Base-by-base conservation (phyloP, 2,329 filamentous ascomycete genomes). In the Metarhizium sp. region DNA sequence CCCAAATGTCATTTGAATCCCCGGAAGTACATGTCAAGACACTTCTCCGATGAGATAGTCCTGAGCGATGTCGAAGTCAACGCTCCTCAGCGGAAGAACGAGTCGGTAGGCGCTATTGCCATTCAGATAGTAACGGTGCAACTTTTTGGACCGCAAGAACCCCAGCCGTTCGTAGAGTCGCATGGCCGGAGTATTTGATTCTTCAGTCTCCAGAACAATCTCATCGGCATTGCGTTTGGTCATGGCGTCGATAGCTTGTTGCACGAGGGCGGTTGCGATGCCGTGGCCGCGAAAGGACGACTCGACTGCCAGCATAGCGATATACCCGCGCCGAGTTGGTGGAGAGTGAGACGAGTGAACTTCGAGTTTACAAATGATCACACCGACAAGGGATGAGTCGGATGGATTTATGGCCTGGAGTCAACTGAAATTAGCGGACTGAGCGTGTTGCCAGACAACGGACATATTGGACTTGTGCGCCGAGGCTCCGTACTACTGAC, bases 271-370 rank as follows among this genome's bases (percentile, higher is more conserved):
- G 0, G 91, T 96, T 1, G 88, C 94, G 57, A 99, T 91, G 1
- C 94, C 92, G 60, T 85, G 82, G 6, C 92, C 91, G 25, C 94
- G 85, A 65, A 90, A 87, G 30, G 84, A 76, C 43, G 90, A 84
- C 47, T 86, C 83, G 5, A 96, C 92, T n/a, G 94, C 94, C 46
- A 99, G 80, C 94, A 99, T 99, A 66, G 94, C 94, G 63, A 99
- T 97, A 73, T 99, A 99, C 56, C 94, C 94, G 59, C 94, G 84
- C 60, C 91, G 78, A 0, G 84, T 86, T 2, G 81, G 74, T 0
- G 81, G 75, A 2, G 91, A 92, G 60, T 92, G 91, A 6, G 87
- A 88, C 25, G 89, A 82, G 73, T 99, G 94, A 29, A 84, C 81
- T 69, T 99, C 94, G 57, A 99, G 83, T 71, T 99, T 99, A 72